Conservation (phyloP, 106 monocot species). For the Agapanthus africanus region DNA sequence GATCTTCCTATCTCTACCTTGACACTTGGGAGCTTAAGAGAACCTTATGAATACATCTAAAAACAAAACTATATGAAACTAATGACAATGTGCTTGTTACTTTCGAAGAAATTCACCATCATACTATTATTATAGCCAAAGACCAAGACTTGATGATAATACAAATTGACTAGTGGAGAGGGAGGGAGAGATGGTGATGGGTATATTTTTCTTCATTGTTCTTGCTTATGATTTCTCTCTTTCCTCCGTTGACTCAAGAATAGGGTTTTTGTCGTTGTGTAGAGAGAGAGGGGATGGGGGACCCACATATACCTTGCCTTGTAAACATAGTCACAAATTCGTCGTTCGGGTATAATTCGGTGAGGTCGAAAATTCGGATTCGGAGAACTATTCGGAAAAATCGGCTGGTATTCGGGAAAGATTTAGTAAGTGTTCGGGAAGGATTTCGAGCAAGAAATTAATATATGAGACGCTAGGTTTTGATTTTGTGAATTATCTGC, state of each 20-base stretch:
- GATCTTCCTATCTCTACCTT: slow-evolving; percentile 5
- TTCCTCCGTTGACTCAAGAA: slow-evolving; percentile 7
- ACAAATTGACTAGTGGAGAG: not conserved
- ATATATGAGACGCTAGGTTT: no score
- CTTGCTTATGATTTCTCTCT: slow-evolving; percentile 1
- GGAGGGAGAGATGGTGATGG: not conserved
- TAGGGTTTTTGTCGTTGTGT: not conserved
- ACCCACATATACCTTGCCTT: no score
- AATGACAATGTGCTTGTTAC: slow-evolving; percentile 3
- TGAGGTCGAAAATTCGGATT: no score
- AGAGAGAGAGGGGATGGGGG: not conserved
- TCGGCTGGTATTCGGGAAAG: no score
- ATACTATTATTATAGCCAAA: not conserved
- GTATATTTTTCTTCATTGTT: not conserved
- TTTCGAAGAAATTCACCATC: slow-evolving; percentile 1
- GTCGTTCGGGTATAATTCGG: no score
- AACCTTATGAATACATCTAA: not conserved
- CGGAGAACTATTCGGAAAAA: no score
- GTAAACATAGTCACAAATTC: no score
- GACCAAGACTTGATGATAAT: slow-evolving; percentile 5
- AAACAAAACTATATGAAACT: not conserved
- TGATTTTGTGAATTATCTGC: no score
- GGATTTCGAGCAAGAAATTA: not conserved
- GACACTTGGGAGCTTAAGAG: not conserved
- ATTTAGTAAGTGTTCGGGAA: no score